Evolutionary conservation across 2,329 filamentous ascomycete species (phyloP), one percentile per base, ranked within the genome.

Genomic region (Leptoxyphium fumago): DNA sequence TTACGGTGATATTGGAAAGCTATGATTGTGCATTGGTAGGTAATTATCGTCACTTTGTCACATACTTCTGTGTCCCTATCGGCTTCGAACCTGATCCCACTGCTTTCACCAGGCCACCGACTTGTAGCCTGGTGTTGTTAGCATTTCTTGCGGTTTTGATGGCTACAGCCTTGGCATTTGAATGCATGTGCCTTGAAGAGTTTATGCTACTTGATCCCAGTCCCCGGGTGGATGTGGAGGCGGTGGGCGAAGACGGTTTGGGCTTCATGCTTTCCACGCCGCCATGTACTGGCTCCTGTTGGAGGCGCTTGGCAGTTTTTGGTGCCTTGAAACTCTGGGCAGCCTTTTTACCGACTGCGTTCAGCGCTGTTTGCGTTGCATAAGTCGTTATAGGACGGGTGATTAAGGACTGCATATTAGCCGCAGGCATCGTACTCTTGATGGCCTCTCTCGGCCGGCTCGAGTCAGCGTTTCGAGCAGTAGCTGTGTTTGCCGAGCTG

Each of bases 321-420:
- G 13, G 14, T 28, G 38, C 5, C 30, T 50, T 47, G 17, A 52
- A 45, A 28, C 54, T 44, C 28, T 56, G 50, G 6, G 58, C 54
- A 10, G 57, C 56, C 7, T 55, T 51, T 21, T 56, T 53, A 29
- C 53, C 49, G 10, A 58, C 47, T 17, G 49, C 44, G 13, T 46
- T 44, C 7, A 52, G 54, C 14, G 55, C 57, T 32, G 46, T 53
- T n/a, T 62, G 58, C 29, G 62, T 46, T 1, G 59, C 59, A 29
- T 61, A 43, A 1, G 59, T 62, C 18, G 51, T 59, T 8, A 63
- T 41, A 9, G 60, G 60, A 29, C 59, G 45, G 2, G 60, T 63
- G 39, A 63, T 54, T 34, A 57, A 54, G 21, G 57, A 52, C 38
- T 61, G 55, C 42, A 55, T 52, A 21, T 60, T 61, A 10, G 55